A percentile compares a stretch with the other conserved stretches of the same genome.
These are phyloP conservation scores for Ceratocystis lukuohia DNA, from an alignment of 2,329 filamentous ascomycete species.

Conservation along the genomic window DNA sequence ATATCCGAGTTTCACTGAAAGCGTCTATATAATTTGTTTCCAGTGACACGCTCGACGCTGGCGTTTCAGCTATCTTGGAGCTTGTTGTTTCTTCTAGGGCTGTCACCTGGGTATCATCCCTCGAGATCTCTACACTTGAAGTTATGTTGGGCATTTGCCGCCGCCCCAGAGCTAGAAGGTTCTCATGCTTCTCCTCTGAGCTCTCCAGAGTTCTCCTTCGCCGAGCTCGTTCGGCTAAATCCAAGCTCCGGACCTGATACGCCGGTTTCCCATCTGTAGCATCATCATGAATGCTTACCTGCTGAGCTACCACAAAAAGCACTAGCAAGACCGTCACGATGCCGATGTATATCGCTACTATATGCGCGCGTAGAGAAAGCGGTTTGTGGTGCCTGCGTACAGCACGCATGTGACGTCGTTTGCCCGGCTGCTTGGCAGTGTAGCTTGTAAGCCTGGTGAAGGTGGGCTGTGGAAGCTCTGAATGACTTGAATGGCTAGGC, in stretches of 20 bases:
- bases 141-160: not conserved
- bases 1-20: not conserved
- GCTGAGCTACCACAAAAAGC: slow-evolving; percentile 4
- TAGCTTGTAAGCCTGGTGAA: not conserved
- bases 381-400: slow-evolving; percentile 9
- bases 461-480: not conserved
- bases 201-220: not conserved
- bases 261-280: not conserved
- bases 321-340: slow-evolving; percentile 7
- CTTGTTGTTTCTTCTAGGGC: not conserved
- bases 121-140: not conserved
- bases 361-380: not conserved
- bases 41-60: not conserved
- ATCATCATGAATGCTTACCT: slow-evolving; percentile 8
- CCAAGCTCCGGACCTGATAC: slow-evolving; percentile 10
- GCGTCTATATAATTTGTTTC: not conserved
- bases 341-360: not conserved
- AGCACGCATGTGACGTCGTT: not conserved
- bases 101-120: not conserved
- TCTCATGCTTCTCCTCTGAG: not conserved
- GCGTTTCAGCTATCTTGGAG: not conserved
- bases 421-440: not conserved
- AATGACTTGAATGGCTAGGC: not conserved
- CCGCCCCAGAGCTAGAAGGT: not conserved
- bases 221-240: not conserved